Evolutionary conservation across 2,329 filamentous ascomycete species (phyloP).

Genomic region (Trichoderma sp.): DNA sequence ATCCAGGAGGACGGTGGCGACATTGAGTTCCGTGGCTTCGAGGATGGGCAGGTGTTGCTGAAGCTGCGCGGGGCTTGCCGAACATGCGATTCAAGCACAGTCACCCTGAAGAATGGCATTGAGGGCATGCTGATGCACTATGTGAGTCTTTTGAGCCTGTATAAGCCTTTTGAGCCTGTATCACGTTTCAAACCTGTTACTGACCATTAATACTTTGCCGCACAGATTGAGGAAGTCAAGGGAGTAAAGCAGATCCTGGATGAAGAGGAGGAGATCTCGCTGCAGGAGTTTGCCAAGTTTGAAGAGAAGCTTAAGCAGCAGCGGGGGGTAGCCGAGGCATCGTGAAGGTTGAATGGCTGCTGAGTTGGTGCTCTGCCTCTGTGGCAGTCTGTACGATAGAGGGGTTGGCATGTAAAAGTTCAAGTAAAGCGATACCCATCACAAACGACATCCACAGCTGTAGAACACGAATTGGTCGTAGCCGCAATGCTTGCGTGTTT

Average conservation of each 20-base stretch:
- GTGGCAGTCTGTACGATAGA: constrained; percentile 14
- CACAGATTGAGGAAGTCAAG: constrained; percentile 90
- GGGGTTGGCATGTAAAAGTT: constrained; percentile 12
- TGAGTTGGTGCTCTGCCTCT: not conserved
- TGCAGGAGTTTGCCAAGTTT: constrained; percentile 89
- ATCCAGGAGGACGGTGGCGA: constrained; percentile 98
- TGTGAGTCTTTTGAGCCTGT: constrained; percentile 54
- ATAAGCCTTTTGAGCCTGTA: not conserved
- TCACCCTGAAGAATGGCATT: constrained; percentile 96
- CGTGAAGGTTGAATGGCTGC: not conserved
- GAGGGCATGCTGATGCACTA: constrained; percentile 99
- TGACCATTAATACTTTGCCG: constrained; percentile 1
- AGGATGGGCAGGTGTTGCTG: constrained; percentile 76
- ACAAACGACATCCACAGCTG: not conserved
- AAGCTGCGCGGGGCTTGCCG: constrained; percentile 92
- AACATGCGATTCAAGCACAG: constrained; percentile 95
- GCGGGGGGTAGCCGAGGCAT: constrained; percentile 17
- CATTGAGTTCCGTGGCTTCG: constrained; percentile 91
- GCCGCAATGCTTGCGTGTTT: not conserved
- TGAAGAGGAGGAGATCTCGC: constrained; percentile 84
- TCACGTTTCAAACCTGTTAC: not conserved
- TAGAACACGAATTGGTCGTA: not conserved
- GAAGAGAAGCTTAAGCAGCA: constrained; percentile 72
- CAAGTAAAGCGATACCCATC: constrained; percentile 20
- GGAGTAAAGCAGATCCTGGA: constrained; percentile 89